These are phyloP conservation scores for Vigna reflexopilosa DNA, from an alignment of 306 rosid genomes.

Conservation along the genomic window DNA sequence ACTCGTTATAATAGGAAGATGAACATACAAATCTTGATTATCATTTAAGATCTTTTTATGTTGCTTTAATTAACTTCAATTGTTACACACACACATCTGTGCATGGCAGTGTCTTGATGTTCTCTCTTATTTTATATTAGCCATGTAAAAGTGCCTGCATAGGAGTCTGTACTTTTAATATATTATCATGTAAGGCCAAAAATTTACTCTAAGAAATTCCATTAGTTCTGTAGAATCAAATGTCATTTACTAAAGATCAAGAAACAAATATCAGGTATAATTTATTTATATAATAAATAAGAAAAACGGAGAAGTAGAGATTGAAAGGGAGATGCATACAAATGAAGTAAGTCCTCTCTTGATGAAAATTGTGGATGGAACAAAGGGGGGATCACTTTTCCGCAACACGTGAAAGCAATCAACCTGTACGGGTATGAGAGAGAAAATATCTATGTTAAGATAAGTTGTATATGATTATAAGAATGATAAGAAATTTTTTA, in stretches of 20 bases:
- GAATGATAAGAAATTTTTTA: constrained; percentile 29
- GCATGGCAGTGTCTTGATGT: background rate
- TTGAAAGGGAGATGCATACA: constrained; percentile 62
- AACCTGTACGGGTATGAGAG: constrained; percentile 62
- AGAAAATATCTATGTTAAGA: constrained; percentile 21
- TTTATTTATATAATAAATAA: background rate
- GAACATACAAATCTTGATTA: background rate
- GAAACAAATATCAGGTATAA: constrained; percentile 26
- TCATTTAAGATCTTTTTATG: background rate
- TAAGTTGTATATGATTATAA: background rate
- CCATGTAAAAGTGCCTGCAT: background rate
- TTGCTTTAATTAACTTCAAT: background rate
- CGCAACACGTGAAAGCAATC: constrained; percentile 98
- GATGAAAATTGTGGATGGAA: constrained; percentile 83
- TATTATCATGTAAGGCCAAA: background rate
- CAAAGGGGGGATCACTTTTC: constrained; percentile 95
- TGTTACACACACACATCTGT: background rate
- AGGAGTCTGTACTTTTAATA: background rate
- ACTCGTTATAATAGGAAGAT: background rate
- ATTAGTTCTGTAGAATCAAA: constrained; percentile 5
- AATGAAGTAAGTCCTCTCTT: constrained; percentile 91
- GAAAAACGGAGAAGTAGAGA: constrained; percentile 33
- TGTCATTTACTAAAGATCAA: constrained; percentile 22
- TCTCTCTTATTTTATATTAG: background rate
- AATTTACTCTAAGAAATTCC: background rate